Conservation (phyloP, 1,284 basidiomycete genomes). For the Rhodotorula sp. region DNA sequence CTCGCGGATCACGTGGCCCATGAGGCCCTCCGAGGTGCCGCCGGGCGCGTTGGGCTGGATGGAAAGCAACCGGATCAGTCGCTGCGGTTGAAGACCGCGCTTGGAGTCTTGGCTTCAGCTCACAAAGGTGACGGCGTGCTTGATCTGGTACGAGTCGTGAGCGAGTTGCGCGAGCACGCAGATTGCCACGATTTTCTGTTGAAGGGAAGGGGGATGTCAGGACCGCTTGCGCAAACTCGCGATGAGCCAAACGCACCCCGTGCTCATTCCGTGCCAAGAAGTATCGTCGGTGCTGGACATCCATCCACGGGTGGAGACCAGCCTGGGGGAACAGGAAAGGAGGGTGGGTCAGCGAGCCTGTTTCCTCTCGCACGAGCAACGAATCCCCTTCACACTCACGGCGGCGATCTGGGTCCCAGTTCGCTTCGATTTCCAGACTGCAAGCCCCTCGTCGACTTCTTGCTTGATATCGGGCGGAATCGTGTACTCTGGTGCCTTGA, state of each 20-base stretch:
- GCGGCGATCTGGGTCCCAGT: constrained; percentile 36
- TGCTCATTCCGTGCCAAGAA: constrained; percentile 31
- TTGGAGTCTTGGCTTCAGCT: neutral
- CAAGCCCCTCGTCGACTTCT: constrained; percentile 32
- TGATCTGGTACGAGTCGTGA: constrained; percentile 33
- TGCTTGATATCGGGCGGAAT: constrained; percentile 14
- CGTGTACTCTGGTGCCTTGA: constrained; percentile 19
- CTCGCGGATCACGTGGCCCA: constrained; percentile 33
- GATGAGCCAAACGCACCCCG: constrained; percentile 9
- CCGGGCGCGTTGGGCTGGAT: constrained; percentile 32
- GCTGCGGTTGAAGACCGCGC: too few relatives aligned
- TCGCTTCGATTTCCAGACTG: constrained; percentile 25
- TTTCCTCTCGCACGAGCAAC: neutral
- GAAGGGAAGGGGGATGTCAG: neutral
- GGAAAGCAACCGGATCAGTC: neutral
- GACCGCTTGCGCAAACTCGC: too few relatives aligned
- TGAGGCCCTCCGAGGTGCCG: constrained; percentile 31
- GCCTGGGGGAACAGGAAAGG: constrained; percentile 11
- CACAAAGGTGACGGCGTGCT: constrained; percentile 36
- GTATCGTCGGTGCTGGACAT: constrained; percentile 30
- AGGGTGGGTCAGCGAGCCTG: neutral
- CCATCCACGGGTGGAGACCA: constrained; percentile 31
- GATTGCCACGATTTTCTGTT: constrained; percentile 34
- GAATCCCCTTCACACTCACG: constrained; percentile 9
- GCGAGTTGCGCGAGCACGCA: constrained; percentile 33